Evolutionary conservation across 2,329 filamentous ascomycete genomes (phyloP), one percentile per base, ranked within the genome.

Genomic region (Fusarium xyrophilum): DNA sequence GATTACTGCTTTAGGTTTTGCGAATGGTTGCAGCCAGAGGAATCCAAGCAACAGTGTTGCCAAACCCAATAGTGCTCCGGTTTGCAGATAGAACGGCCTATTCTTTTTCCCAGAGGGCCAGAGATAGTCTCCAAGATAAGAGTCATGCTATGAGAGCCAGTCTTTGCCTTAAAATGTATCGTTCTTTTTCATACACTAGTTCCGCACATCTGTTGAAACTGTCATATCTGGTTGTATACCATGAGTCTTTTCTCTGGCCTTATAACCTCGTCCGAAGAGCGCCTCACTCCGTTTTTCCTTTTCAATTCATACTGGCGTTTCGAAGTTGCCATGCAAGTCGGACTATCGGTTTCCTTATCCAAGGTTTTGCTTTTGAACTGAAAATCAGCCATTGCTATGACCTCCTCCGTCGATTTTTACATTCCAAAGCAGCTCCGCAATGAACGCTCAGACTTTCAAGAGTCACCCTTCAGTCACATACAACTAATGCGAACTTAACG

Each of bases 1-100:
- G 33, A 77, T 1, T 50, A 82, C 79, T 2, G 33, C 78, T 1
- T 23, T 79, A 1, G 82, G 83, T 3, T 40, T 70, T 10, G 56
- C 71, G 0, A 70, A 71, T 50, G 80, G 79, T 0, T 82, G 80
- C 50, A 68, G 69, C 2, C 75, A 79, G 62, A 76, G 74, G 0
- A 82, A 81, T 56, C 79, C 79, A 3, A 58, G 27, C 51, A 72
- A 70, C 21, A 39, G 38, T 1, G 77, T 73, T 5, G 62, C 56
- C 0, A 71, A 73, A 38, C 79, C 79, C 2, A 70, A 52, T 4
- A 67, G 53, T 1, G 46, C 28, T 9, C 78, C 79, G 7, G 66
- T 72, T 5, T 80, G 77, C 32, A 57, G 10, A 5, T 68, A 63
- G 17, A 7, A 9, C 3, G 3, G 4, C 10, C 12, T 3, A 19